Evolutionary conservation across 2,329 filamentous ascomycete genomes (phyloP), one percentile per base, ranked within the genome.

Genomic region (Aciculosporium take): DNA sequence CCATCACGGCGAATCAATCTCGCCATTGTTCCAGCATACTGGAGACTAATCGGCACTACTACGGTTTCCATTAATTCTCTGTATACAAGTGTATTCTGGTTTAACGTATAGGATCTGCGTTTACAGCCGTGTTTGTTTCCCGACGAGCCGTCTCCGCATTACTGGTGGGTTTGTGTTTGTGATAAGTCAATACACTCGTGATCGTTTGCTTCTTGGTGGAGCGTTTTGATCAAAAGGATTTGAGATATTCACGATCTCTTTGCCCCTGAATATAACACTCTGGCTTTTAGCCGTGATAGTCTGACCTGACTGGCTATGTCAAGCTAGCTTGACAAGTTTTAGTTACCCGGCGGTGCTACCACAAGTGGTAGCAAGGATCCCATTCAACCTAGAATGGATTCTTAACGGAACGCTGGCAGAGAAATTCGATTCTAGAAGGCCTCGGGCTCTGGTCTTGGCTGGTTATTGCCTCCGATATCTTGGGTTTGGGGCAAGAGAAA

Each of bases 1-100:
- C 59, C 89, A 98, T 61, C 91, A 96, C 56, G 91, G 91, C 61
- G 89, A 95, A 66, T 81, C 81, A 48, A 82, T 85, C 55, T 76
- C 71, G 47, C 68, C 68, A 27, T 57, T 84, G 46, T 86, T 84
- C 61, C 79, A 83, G 57, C 77, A 81, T 50, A 73, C 74, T 49
- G 62, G 63, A 46, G 71, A 80, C 58, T 75, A 64, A 61, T 48
- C 12, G 12, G 25, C 18, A 18, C 12, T 17, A 7, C 9, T 28
- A 21, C 30, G 3, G 18, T 15, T n/a, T 4, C 9, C 24, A 17
- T 25, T 20, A 17, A 35, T 25, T 39, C 18, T 12, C 18, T 30
- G 40, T 37, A 43, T 40, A 44, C 38, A 24, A 40, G 37, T 40
- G 37, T 37, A 37, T 23, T 17, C 13, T 29, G 17, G 21, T 21